Conservation (phyloP, 2,329 filamentous ascomycete genomes). For the Grosmannia penicillata region DNA sequence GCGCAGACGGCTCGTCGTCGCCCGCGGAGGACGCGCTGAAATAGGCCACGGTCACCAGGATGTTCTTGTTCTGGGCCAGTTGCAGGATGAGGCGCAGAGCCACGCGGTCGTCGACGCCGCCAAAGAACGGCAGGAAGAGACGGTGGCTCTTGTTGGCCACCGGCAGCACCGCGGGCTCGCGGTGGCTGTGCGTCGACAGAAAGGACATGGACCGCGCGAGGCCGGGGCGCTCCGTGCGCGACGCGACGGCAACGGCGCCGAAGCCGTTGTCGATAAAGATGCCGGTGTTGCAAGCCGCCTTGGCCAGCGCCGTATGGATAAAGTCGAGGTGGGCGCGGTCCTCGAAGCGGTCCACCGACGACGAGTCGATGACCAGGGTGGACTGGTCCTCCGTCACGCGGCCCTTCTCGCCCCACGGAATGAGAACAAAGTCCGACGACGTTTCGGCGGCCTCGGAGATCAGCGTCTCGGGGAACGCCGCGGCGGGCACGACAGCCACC, state of each 20-base stretch:
- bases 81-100: slow-evolving; percentile 74
- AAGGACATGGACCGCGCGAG: slow-evolving; percentile 36
- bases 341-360: slow-evolving; percentile 43
- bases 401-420: slow-evolving; percentile 83
- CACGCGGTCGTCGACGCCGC: slow-evolving; percentile 65
- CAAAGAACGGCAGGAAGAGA: slow-evolving; percentile 77
- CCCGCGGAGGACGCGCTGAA: slow-evolving; percentile 20
- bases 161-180: slow-evolving; percentile 42
- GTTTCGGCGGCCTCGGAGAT: slow-evolving; percentile 55
- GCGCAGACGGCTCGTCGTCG: slow-evolving; percentile 17
- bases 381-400: slow-evolving; percentile 51
- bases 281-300: slow-evolving; percentile 52
- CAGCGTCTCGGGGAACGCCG: slow-evolving; percentile 66
- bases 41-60: slow-evolving; percentile 64
- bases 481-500: slow-evolving; percentile 64
- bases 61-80: slow-evolving; percentile 61
- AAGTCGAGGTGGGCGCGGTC: slow-evolving; percentile 57
- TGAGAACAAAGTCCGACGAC: slow-evolving; percentile 57
- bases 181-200: slow-evolving; percentile 43
- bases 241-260: slow-evolving; percentile 16
- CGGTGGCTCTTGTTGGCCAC: slow-evolving; percentile 60
- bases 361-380: slow-evolving; percentile 22
- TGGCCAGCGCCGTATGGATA: slow-evolving; percentile 50
- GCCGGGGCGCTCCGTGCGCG: slow-evolving; percentile 19
- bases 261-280: slow-evolving; percentile 61